A percentile compares a stretch with the other conserved stretches of the same genome.
These are phyloP conservation scores for Fusarium brevicatenulatum DNA, from an alignment of 2,329 filamentous ascomycete species.

Conservation along the genomic window DNA sequence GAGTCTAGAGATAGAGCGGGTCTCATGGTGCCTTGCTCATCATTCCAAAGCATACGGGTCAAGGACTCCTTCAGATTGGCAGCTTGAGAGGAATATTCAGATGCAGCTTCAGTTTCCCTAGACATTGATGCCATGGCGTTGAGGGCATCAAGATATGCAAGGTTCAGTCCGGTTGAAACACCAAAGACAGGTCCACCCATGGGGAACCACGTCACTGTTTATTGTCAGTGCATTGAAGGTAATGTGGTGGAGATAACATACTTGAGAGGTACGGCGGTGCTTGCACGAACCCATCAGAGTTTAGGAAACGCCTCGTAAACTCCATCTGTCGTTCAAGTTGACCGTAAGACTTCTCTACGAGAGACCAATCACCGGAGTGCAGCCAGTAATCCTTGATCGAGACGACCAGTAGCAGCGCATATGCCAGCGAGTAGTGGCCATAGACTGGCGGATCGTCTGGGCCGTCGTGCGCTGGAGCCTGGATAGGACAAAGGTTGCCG, in stretches of 20 bases:
- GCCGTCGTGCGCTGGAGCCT: neutral
- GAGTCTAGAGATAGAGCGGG: neutral
- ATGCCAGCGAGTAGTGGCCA: neutral
- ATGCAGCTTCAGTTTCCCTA: accelerated
- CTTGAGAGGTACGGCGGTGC: slow-evolving; percentile 6
- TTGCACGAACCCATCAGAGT: neutral
- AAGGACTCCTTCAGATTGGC: accelerated
- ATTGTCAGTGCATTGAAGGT: neutral
- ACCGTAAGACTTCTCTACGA: neutral
- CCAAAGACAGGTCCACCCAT: slow-evolving; percentile 2
- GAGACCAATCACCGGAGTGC: neutral
- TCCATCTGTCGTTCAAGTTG: neutral
- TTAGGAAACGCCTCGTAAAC: neutral
- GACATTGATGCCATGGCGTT: slow-evolving; percentile 1
- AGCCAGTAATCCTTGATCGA: slow-evolving; percentile 5
- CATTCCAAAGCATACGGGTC: neutral
- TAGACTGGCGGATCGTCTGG: neutral
- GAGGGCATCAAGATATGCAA: neutral
- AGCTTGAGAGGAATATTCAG: neutral
- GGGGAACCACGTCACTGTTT: slow-evolving; percentile 3
- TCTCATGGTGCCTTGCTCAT: neutral
- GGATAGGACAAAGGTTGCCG: neutral
- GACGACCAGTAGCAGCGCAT: neutral
- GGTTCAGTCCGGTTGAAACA: neutral
- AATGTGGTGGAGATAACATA: accelerated